Percentiles rank a stretch among this genome's conserved stretches.
These are phyloP conservation scores for Meyerozyma carpophila DNA, from an alignment of 1,139 yeast species.

Conservation along the genomic window DNA sequence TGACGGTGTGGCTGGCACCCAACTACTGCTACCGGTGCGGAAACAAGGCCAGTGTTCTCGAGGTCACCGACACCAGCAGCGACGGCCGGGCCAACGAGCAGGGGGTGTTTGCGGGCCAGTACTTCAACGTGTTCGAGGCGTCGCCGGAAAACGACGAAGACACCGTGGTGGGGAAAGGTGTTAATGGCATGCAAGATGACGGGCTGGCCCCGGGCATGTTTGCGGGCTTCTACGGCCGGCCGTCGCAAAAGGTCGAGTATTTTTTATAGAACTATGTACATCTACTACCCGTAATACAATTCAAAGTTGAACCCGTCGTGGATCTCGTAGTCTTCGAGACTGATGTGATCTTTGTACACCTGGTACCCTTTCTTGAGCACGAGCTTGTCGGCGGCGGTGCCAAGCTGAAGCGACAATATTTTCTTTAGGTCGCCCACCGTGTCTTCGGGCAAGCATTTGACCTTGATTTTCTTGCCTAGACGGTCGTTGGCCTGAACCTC, in stretches of 20 bases:
- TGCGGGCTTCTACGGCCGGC: constrained; percentile 20
- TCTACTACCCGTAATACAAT: constrained; percentile 54
- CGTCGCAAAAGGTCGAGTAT: constrained; percentile 18
- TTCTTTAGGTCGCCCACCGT: constrained; percentile 90
- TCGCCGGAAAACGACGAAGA: constrained; percentile 78
- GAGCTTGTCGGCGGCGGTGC: constrained; percentile 61
- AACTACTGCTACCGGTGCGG: constrained; percentile 97
- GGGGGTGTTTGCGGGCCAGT: constrained; percentile 43
- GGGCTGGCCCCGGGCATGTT: constrained; percentile 16
- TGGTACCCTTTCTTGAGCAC: constrained; percentile 74
- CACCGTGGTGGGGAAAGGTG: constrained; percentile 36
- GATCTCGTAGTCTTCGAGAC: constrained; percentile 87
- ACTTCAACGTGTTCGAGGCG: constrained; percentile 92
- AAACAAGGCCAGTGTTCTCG: constrained; percentile 89
- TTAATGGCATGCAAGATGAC: constrained; percentile 27
- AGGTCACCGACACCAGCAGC: constrained; percentile 43
- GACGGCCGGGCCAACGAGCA: constrained; percentile 22
- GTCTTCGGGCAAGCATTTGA: constrained; percentile 81
- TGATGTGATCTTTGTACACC: constrained; percentile 81
- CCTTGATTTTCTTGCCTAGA: constrained; percentile 81
- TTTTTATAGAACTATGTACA: constrained; percentile 11
- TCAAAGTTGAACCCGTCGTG: constrained; percentile 88
- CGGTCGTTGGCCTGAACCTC: constrained; percentile 25
- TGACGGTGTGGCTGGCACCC: constrained; percentile 98
- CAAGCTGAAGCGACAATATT: constrained; percentile 76